These are phyloP conservation scores for Dipodascopsis tothii DNA, from an alignment of 805 yeast species.

Conservation along the genomic window DNA sequence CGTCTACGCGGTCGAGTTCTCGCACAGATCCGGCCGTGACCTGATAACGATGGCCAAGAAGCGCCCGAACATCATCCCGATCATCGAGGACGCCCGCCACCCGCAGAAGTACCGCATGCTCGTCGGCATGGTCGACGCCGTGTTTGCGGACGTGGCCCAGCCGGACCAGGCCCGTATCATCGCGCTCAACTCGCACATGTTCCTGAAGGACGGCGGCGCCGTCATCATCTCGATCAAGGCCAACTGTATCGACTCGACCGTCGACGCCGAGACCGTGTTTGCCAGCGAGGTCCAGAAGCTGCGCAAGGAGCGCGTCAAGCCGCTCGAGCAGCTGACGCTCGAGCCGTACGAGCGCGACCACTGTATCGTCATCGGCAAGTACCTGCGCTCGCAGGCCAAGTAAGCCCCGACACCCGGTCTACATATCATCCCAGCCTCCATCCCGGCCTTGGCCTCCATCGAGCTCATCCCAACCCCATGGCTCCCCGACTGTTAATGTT, in stretches of 20 bases:
- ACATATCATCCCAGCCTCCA: too few relatives aligned
- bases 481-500: too few relatives aligned
- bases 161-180: conserved; percentile 99
- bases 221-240: conserved; percentile 98
- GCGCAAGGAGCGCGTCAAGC: conserved; percentile 98
- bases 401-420: neutral
- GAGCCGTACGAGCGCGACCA: conserved; percentile 99
- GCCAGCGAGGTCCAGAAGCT: conserved; percentile 98
- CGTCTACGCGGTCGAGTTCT: conserved; percentile 97
- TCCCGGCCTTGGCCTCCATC: too few relatives aligned
- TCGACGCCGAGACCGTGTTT: conserved; percentile 97
- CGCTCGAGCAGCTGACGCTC: conserved; percentile 94
- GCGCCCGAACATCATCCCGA: conserved; percentile 98
- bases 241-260: conserved; percentile 99
- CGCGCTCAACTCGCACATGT: conserved; percentile 95
- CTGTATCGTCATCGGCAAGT: conserved; percentile 96
- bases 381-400: conserved; percentile 53
- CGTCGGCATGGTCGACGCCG: conserved; percentile 96
- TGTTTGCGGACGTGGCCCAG: conserved; percentile 99
- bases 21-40: conserved; percentile 99
- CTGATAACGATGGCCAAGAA: conserved; percentile 98
- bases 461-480: too few relatives aligned
- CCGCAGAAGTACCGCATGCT: conserved; percentile 99
- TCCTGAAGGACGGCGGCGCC: conserved; percentile 97
- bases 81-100: conserved; percentile 99